phyloP scores from a whole-genome alignment of 768 basidiomycete genomes.

The Tylopilus plumbeoviolaceoides region DNA sequence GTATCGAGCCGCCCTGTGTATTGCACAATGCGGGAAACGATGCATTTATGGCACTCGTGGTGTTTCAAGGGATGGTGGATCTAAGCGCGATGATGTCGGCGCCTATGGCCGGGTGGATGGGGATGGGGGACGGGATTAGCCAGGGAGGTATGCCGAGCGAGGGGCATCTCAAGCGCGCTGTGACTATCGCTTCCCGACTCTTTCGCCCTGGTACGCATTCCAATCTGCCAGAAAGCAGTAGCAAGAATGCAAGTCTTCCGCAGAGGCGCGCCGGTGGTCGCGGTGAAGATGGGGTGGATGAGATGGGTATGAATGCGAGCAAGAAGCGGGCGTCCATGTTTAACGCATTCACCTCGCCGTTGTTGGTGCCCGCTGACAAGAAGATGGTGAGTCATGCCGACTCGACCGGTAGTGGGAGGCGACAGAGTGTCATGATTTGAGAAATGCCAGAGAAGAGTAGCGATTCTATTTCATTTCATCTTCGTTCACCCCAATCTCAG shows the following conservation, averaged over 20 bases:
- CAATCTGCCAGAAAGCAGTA: background rate
- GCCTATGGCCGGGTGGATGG: background rate
- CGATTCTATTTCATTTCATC: background rate
- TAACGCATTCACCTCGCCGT: conserved; percentile 2
- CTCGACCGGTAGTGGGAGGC: conserved; percentile 4
- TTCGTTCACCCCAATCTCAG: background rate
- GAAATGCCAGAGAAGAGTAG: background rate
- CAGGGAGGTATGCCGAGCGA: background rate
- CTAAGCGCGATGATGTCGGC: conserved; percentile 34
- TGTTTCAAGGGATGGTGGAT: conserved; percentile 65
- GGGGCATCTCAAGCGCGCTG: conserved; percentile 11
- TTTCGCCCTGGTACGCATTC: conserved; percentile 9
- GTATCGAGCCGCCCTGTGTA: conserved; percentile 34
- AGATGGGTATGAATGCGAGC: conserved; percentile 8
- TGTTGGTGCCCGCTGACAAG: conserved; percentile 4
- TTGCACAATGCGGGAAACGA: conserved; percentile 81
- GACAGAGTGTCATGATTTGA: conserved; percentile 7
- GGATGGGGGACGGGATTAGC: background rate
- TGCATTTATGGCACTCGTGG: conserved; percentile 64
- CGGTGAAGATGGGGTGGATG: conserved; percentile 1
- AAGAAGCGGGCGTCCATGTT: conserved; percentile 28
- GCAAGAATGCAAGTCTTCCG: background rate
- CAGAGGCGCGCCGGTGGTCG: background rate
- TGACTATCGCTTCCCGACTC: conserved; percentile 16
- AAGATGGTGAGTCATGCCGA: background rate